These are phyloP conservation scores for Epichloe coenophiala DNA, from an alignment of 2,329 filamentous ascomycete genomes.

Conservation along the genomic window DNA sequence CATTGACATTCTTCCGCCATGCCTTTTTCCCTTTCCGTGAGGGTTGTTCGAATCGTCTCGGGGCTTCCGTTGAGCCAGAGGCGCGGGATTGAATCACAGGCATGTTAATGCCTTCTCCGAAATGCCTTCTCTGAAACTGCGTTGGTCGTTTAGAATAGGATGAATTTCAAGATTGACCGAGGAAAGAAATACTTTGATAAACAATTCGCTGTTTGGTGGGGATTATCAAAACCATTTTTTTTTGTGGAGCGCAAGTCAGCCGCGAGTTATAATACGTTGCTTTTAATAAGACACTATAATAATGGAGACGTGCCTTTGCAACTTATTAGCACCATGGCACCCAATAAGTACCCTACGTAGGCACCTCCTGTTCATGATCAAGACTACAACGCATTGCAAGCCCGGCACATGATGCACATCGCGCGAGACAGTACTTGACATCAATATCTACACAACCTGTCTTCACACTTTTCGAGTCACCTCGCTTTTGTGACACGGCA, in stretches of 20 bases:
- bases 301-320: too few relatives aligned
- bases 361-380: too few relatives aligned
- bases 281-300: background rate
- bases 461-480: too few relatives aligned
- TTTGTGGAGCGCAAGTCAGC: background rate
- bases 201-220: background rate
- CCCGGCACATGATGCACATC: too few relatives aligned
- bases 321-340: too few relatives aligned
- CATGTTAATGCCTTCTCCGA: constrained; percentile 24
- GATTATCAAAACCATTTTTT: background rate
- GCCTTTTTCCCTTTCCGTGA: constrained; percentile 97
- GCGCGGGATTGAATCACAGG: constrained; percentile 34
- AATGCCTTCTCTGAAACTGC: background rate
- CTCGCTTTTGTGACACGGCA: background rate
- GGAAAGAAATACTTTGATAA: background rate
- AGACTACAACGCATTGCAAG: too few relatives aligned
- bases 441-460: too few relatives aligned
- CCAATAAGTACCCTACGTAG: too few relatives aligned
- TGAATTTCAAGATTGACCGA: background rate
- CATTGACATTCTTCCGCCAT: constrained; percentile 96
- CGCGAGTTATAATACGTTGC: background rate
- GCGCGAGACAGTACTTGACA: too few relatives aligned
- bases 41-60: constrained; percentile 71
- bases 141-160: background rate
- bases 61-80: constrained; percentile 43